Conservation (phyloP, 768 basidiomycete species). For the Lactarius indigo region DNA sequence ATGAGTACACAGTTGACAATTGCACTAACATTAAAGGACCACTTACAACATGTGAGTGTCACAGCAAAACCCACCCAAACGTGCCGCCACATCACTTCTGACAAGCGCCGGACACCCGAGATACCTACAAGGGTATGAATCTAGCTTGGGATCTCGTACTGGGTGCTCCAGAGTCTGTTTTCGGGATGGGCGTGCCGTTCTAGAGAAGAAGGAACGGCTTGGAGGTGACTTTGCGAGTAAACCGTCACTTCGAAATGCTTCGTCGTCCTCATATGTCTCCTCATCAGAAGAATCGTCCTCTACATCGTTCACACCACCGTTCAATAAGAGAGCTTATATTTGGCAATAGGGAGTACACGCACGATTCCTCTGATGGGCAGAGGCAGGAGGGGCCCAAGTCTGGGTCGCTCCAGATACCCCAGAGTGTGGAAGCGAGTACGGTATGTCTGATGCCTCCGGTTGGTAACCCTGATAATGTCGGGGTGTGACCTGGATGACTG, state of each 20-base stretch:
- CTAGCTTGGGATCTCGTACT: neutral
- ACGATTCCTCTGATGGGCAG: neutral
- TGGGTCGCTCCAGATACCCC: neutral
- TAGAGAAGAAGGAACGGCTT: neutral
- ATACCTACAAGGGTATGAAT: neutral
- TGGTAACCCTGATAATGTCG: neutral
- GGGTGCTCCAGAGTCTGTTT: neutral
- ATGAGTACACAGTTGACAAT: neutral
- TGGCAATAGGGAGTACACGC: neutral
- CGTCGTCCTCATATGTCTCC: neutral
- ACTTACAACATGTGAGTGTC: neutral
- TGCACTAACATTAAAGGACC: neutral
- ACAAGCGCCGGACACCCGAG: neutral
- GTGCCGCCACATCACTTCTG: neutral
- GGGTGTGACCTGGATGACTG: neutral
- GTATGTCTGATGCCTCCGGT: neutral
- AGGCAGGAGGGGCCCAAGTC: too few relatives aligned
- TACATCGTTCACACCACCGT: neutral
- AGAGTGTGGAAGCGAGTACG: neutral
- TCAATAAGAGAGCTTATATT: neutral
- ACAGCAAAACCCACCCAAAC: constrained; percentile 9
- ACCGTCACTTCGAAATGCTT: neutral
- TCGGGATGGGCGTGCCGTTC: neutral
- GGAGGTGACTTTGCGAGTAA: neutral
- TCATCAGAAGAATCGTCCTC: neutral